phyloP scores from a whole-genome alignment of 2,329 filamentous ascomycete species.

The Colletotrichum orchidophilum region DNA sequence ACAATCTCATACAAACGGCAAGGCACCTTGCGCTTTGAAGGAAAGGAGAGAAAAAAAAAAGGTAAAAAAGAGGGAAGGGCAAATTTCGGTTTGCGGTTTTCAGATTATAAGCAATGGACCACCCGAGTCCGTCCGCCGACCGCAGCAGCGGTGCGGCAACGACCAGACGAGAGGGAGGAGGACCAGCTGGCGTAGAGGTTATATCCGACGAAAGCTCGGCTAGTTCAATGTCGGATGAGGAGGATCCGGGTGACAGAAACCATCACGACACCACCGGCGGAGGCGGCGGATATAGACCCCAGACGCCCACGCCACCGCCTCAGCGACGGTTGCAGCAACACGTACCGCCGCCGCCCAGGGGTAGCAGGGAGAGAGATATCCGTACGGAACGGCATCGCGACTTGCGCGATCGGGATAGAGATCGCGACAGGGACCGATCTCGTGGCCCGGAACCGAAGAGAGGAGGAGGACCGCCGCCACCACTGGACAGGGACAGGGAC shows the following conservation, averaged over 20 bases:
- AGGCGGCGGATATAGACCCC: constrained; percentile 21
- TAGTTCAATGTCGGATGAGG: constrained; percentile 29
- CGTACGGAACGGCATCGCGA: constrained; percentile 10
- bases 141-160: constrained; percentile 19
- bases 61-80: too few relatives aligned
- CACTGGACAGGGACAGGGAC: constrained; percentile 13
- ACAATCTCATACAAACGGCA: neutral
- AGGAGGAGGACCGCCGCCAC: neutral
- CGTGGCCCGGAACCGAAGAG: constrained; percentile 29
- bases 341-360: constrained; percentile 7
- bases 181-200: neutral
- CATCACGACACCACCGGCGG: neutral
- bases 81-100: too few relatives aligned
- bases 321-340: constrained; percentile 2
- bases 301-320: constrained; percentile 24
- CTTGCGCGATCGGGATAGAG: constrained; percentile 9
- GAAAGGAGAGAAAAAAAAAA: neutral
- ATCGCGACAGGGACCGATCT: constrained; percentile 3
- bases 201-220: constrained; percentile 8
- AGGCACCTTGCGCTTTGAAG: neutral
- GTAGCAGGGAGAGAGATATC: constrained; percentile 19
- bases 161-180: constrained; percentile 4
- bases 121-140: constrained; percentile 13
- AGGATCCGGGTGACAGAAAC: neutral
- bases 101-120: constrained; percentile 5